Conservation (phyloP, 2,329 filamentous ascomycete species). For the Coleophoma eucalyptorum region DNA sequence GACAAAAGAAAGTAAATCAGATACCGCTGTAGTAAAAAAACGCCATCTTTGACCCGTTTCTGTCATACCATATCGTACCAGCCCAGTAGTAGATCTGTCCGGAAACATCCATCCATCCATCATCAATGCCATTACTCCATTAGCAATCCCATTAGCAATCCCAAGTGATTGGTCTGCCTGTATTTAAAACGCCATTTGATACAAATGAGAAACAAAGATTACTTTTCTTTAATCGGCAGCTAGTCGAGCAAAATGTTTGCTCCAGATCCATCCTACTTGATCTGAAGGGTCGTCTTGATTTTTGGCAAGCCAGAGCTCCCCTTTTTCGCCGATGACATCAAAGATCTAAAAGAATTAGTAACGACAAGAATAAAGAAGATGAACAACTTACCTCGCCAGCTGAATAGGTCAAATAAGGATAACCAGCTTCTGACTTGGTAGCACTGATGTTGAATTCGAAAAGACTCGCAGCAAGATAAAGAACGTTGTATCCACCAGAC, state of each 20-base stretch:
- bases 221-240: slow-evolving; percentile 26
- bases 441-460: slow-evolving; percentile 98
- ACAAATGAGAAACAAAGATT: neutral
- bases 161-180: neutral
- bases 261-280: slow-evolving; percentile 96
- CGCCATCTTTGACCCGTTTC: no score
- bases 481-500: slow-evolving; percentile 61
- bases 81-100: no score
- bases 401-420: slow-evolving; percentile 93
- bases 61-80: no score
- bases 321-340: slow-evolving; percentile 92
- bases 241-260: slow-evolving; percentile 82
- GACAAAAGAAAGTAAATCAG: no score
- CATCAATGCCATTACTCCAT: neutral
- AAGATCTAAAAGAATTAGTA: slow-evolving; percentile 56
- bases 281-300: slow-evolving; percentile 87
- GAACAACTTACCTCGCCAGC: slow-evolving; percentile 72
- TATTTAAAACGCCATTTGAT: neutral
- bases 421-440: slow-evolving; percentile 87
- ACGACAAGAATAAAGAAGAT: neutral
- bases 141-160: neutral
- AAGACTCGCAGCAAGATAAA: slow-evolving; percentile 89
- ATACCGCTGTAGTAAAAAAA: no score
- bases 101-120: neutral
- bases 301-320: slow-evolving; percentile 94